Evolutionary conservation across 805 yeast genomes (phyloP).

Genomic region (Debaryomyces tyrocola): DNA sequence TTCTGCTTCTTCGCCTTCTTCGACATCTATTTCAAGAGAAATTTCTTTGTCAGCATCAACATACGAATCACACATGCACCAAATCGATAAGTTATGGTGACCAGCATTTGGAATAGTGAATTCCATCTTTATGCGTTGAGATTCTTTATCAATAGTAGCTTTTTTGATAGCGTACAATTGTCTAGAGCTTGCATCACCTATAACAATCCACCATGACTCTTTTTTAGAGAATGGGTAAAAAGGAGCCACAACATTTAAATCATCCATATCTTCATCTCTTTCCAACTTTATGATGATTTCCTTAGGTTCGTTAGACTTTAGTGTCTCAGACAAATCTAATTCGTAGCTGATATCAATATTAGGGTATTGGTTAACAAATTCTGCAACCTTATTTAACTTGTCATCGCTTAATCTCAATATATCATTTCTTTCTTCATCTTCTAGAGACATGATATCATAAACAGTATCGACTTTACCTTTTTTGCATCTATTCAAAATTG

Average conservation of each 20-base stretch:
- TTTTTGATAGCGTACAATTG: conserved; percentile 75
- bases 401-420: conserved; percentile 54
- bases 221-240: conserved; percentile 57
- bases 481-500: conserved; percentile 54
- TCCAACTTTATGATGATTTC: conserved; percentile 49
- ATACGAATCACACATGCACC: conserved; percentile 91
- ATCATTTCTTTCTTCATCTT: conserved; percentile 70
- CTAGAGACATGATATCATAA: conserved; percentile 76
- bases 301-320: conserved; percentile 50
- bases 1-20: conserved; percentile 4
- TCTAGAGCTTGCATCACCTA: conserved; percentile 63
- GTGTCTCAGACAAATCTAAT: conserved; percentile 39
- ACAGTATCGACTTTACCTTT: conserved; percentile 63
- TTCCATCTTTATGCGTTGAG: conserved; percentile 52
- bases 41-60: conserved; percentile 91
- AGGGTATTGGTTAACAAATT: conserved; percentile 88
- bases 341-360: conserved; percentile 69
- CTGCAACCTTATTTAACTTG: conserved; percentile 67
- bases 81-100: conserved; percentile 58
- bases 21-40: conserved; percentile 48
- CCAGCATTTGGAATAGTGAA: conserved; percentile 65
- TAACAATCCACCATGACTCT: conserved; percentile 85
- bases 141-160: conserved; percentile 51
- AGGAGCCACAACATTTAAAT: conserved; percentile 58
- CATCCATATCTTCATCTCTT: conserved; percentile 77